Evolutionary conservation across 2,329 filamentous ascomycete genomes (phyloP), one percentile per base, ranked within the genome.

Genomic region (Dactylellina sp.): DNA sequence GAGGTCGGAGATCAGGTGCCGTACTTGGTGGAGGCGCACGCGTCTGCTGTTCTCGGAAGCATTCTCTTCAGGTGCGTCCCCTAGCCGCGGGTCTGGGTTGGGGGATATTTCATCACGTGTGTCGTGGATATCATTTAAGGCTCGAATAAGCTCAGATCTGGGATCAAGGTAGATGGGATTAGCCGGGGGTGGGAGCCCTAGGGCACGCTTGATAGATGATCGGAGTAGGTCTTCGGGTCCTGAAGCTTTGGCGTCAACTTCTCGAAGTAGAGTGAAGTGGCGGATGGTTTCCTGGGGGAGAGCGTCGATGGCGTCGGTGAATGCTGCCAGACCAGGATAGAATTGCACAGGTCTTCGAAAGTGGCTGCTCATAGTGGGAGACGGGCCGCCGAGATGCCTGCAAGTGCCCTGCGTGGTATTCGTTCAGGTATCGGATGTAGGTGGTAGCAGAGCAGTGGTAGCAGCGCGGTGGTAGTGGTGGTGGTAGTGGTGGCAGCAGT

Each of bases 191-290:
- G 42, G 49, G 12, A 57, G 44, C 11, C 37, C 46, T 42, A 74
- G 59, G 14, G 91, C 88, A 60, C 85, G 85, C 75, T 89, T 85
- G 78, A 96, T 87, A 75, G 96, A 85, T 79, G 90, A 86, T 79
- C 90, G 89, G 70, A 99, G 86, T 79, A 89, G 87, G 78, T 95
- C 90, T 81, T 97, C 92, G 5, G 95, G 91, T 24, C 89, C 89
- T 82, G 93, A 95, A 76, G 96, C 91, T 83, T 99, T 99, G 76
- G 94, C 94, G 83, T 99, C 95, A 52, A 98, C 95, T 83, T 99
- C 95, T 81, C 97, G 97, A 77, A 99, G 85, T 65, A 98, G 86
- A 35, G 94, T 97, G 78, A 97, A 97, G 81, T 99, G 94, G 80
- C 93, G 89, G 78, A 97, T 92, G 56, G 97, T 91, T 83, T 99